Evolutionary conservation across 345 rosid species (phyloP), one percentile per base, ranked within the genome.

Genomic region (Dipteronia sinensis): DNA sequence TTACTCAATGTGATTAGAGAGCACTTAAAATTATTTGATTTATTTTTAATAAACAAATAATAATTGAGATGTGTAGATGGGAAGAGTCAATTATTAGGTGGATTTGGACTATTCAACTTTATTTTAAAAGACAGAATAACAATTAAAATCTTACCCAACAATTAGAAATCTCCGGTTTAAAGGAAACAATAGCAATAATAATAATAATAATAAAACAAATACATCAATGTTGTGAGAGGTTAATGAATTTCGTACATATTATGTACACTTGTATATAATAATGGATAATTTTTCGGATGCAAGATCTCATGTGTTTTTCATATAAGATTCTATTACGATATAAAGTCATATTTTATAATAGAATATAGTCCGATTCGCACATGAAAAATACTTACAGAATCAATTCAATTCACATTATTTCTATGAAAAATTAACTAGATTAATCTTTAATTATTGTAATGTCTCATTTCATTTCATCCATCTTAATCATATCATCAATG

Each of bases 31-130:
- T 10, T 1, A n/a, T 40, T 16, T 13, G 8, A 16, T 46, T 34
- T 19, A 1, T 29, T 49, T 15, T 10, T 22, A 6, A 65, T 19
- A 75, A 66, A 49, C 15, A 75, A 51, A 11, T 65, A 44, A 38
- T 23, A 62, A 74, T 42, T 42, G 20, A 61, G 51, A 75, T 67
- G 59, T 46, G 31, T 63, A 25, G 34, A 27, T 63, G 12, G 44
- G 59, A 65, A 29, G 62, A 12, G 78, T 77, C 78, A 77, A 79
- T 79, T 79, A 38, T 82, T 85, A 62, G 77, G 82, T 70, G 64
- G 65, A 66, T 61, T 81, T 65, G 67, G 80, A 81, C 71, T 19
- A 76, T 40, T 79, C 81, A 42, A 70, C 56, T 34, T 70, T 65
- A 17, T 73, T 61, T 65, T 20, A 17, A 6, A 47, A 23, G 19